A percentile compares a stretch with the other conserved stretches of the same genome.
phyloP scores from a whole-genome alignment of 2,329 filamentous ascomycete genomes.

The Calonectria pseudoturangicola region DNA sequence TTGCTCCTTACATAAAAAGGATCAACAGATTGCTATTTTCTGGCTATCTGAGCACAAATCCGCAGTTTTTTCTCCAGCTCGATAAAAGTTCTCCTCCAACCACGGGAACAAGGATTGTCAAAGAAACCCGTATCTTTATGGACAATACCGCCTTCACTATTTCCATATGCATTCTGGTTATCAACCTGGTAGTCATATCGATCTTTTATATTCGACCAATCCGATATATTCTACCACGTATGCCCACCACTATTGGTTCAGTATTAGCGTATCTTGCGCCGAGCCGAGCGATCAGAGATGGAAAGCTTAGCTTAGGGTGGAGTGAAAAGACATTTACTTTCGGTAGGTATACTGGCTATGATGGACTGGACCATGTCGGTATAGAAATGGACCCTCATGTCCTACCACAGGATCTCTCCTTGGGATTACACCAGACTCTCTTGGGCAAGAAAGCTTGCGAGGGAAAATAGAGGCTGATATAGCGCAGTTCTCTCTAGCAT shows the following conservation, averaged over 20 bases:
- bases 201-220: conserved; percentile 1
- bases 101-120: not conserved
- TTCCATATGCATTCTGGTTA: not conserved
- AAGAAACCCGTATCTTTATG: conserved; percentile 26
- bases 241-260: conserved; percentile 19
- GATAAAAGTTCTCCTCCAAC: not conserved
- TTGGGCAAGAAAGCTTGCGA: not conserved
- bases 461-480: too few species aligned
- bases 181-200: conserved; percentile 1
- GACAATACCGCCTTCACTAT: conserved; percentile 8
- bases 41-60: not conserved
- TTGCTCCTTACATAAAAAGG: not conserved
- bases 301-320: not conserved
- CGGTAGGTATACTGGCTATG: conserved; percentile 26
- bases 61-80: not conserved
- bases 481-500: too few species aligned
- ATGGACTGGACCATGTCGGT: conserved; percentile 21
- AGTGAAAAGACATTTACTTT: conserved; percentile 24
- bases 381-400: conserved; percentile 31
- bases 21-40: not conserved
- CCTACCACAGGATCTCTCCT: not conserved
- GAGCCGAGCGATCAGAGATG: conserved; percentile 8
- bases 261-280: conserved; percentile 30
- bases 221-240: conserved; percentile 5
- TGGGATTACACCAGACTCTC: not conserved